Evolutionary conservation across 2,329 filamentous ascomycete genomes (phyloP).

Genomic region (Geosmithia putterillii): DNA sequence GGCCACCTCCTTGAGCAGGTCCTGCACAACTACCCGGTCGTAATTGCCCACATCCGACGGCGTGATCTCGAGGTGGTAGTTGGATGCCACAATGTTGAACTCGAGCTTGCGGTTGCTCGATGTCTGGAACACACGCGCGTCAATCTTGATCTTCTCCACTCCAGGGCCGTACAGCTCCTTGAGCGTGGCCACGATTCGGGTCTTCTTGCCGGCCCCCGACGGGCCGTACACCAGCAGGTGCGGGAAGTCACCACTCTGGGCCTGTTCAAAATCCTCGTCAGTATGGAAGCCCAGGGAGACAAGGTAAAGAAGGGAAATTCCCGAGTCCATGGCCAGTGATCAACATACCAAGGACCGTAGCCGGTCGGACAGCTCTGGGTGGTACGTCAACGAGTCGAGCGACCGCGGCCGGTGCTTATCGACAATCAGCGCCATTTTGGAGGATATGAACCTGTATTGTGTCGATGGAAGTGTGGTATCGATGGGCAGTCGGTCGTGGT

Average conservation of each 20-base stretch:
- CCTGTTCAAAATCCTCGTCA: constrained; percentile 35
- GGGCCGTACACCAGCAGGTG: constrained; percentile 96
- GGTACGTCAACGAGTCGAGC: constrained; percentile 72
- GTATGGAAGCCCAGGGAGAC: not conserved
- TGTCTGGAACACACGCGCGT: constrained; percentile 92
- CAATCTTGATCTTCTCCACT: constrained; percentile 99
- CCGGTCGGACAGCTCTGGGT: constrained; percentile 75
- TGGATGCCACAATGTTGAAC: constrained; percentile 95
- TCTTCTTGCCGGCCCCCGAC: constrained; percentile 95
- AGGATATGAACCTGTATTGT: constrained; percentile 1
- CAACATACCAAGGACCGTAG: constrained; percentile 67
- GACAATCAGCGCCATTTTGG: constrained; percentile 53
- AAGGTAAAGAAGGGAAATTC: not conserved
- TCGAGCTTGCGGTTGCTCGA: constrained; percentile 93
- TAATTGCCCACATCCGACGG: constrained; percentile 95
- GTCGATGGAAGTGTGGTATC: constrained; percentile 3
- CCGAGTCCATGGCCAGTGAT: constrained; percentile 5
- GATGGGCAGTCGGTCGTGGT: not conserved
- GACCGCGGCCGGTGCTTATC: constrained; percentile 63
- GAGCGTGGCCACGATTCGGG: constrained; percentile 84
- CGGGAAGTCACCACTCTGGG: constrained; percentile 93
- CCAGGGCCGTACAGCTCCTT: constrained; percentile 92
- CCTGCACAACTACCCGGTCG: constrained; percentile 90
- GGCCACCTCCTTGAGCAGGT: constrained; percentile 91
- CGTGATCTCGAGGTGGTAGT: constrained; percentile 97